These are phyloP conservation scores for Botrytis aclada DNA, from an alignment of 2,329 filamentous ascomycete species.

Conservation along the genomic window DNA sequence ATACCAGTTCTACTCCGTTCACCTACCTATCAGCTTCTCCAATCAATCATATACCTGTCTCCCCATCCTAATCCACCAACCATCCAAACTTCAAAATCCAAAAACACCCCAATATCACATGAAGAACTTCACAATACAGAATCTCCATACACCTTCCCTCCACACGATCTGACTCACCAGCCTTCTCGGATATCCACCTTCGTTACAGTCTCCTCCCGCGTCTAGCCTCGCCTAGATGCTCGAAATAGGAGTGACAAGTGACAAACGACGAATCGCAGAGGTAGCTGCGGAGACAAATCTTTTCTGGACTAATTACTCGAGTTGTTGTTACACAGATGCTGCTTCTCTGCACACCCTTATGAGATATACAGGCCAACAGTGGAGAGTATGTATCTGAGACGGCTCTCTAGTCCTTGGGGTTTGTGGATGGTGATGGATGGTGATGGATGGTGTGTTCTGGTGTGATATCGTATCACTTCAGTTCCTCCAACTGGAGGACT, in stretches of 20 bases:
- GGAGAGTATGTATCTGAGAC: accelerated
- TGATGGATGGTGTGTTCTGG: too few relatives aligned
- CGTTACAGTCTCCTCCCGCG: background rate
- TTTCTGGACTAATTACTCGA: background rate
- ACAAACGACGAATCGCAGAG: background rate
- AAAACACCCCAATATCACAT: background rate
- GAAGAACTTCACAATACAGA: background rate
- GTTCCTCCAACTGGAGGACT: too few relatives aligned
- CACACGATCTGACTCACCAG: background rate
- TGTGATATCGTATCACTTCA: too few relatives aligned
- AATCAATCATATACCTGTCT: background rate
- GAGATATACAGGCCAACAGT: too few relatives aligned
- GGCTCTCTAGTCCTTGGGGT: too few relatives aligned
- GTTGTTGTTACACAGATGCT: background rate
- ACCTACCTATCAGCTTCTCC: background rate
- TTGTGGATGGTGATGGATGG: too few relatives aligned
- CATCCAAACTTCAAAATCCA: background rate
- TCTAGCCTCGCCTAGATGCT: background rate
- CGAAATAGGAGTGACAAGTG: background rate
- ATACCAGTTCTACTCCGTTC: background rate
- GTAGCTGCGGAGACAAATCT: too few relatives aligned
- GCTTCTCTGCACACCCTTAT: too few relatives aligned
- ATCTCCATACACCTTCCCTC: background rate
- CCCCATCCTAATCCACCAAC: background rate
- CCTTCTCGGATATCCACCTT: background rate